Evolutionary conservation across 2,329 filamentous ascomycete genomes (phyloP).

Genomic region (Neonectria ditissima): DNA sequence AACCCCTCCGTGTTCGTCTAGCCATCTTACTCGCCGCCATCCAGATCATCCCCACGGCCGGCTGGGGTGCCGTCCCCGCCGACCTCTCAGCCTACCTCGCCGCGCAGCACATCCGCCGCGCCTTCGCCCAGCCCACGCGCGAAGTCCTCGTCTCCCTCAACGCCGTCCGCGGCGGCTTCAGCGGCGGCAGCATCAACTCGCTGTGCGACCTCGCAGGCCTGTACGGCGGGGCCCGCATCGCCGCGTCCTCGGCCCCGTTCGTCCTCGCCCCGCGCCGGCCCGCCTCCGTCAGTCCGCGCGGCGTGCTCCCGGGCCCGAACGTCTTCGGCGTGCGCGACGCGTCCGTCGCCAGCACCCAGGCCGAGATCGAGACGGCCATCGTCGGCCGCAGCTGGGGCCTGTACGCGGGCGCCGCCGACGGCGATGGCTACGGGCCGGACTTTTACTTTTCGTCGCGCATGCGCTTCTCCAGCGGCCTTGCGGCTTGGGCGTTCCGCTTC

Average conservation of each 20-base stretch:
- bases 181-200: conserved; percentile 36
- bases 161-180: conserved; percentile 26
- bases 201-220: conserved; percentile 22
- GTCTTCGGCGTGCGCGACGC: conserved; percentile 18
- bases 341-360: conserved; percentile 26
- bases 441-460: conserved; percentile 21
- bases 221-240: conserved; percentile 5
- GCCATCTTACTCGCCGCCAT: background rate
- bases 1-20: too few species aligned
- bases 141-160: conserved; percentile 32
- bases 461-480: conserved; percentile 10
- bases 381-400: conserved; percentile 38
- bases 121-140: conserved; percentile 25
- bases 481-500: conserved; percentile 16
- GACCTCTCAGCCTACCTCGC: conserved; percentile 35
- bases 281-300: background rate
- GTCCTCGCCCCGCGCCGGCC: background rate
- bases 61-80: conserved; percentile 36
- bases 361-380: conserved; percentile 30
- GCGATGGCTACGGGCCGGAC: conserved; percentile 16
- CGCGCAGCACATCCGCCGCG: conserved; percentile 18
- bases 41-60: conserved; percentile 35
- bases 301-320: conserved; percentile 10
- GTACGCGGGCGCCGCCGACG: conserved; percentile 6
- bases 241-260: conserved; percentile 13